Base-by-base conservation (phyloP, 2,329 filamentous ascomycete genomes). In the Botrytis tulipae region DNA sequence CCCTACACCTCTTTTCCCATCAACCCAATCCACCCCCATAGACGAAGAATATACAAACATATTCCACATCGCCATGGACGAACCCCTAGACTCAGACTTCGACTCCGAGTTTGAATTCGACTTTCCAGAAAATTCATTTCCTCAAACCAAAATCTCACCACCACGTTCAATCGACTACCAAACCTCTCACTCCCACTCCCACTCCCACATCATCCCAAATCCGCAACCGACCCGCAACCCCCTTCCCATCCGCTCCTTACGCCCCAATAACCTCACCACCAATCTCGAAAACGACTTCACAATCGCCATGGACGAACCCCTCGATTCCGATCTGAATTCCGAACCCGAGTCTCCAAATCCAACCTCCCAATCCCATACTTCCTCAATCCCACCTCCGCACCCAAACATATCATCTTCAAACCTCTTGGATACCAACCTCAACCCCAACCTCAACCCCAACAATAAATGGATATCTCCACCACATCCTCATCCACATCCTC, bases 261-360 rank as follows among this genome's bases (percentile, higher is more conserved):
- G 37, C 25, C 1, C 4, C 12, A 25, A 32, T 4, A 12, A 65
- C 29, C n/a, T 8, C 40, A 8, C n/a, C 4, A 5, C 7, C 16
- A 42, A 44, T 32, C 44, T 35, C 18, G 20, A 32, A 46, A 32
- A 35, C 5, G 20, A 22, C 8, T 25, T 35, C 32, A 16, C 35
- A 22, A 67, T 67, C 25, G 65, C 65, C 14, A 67, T 67, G 65
- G 46, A 67, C 12, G 65, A 67, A 29, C 65, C 65, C 8, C 16
- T 67, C 6, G 46, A 51, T 2, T 6, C 22, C 32, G 32, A 67
- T 37, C 32, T 25, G 8, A 44, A 51, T 10, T 37, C 44, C 22
- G 22, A 51, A 37, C n/a, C 29, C 10, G 44, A 48, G 14, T 9
- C 62, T 35, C 29, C 20, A 4, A 20, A 35, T 2, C 7, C 42